A percentile compares a stretch with the other conserved stretches of the same genome.
Evolutionary conservation across 2,329 filamentous ascomycete genomes (phyloP).

Genomic region (Xylaria sp.): DNA sequence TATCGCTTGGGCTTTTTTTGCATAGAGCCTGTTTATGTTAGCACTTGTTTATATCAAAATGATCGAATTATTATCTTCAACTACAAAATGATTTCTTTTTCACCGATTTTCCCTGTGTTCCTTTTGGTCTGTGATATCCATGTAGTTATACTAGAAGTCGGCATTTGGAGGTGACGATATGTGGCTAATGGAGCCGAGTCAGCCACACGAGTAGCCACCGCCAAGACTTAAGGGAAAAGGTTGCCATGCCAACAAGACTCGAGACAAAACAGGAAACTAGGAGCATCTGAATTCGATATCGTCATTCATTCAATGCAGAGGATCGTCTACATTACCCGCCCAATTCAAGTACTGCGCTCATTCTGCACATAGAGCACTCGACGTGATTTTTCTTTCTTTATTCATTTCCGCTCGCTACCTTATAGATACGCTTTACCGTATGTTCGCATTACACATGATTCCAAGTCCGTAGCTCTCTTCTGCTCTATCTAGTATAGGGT

Average conservation of each 20-base stretch:
- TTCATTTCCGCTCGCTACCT: constrained; percentile 2
- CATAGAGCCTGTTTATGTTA: no score
- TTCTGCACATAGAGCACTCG: not conserved
- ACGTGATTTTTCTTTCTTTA: not conserved
- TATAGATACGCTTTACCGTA: constrained; percentile 10
- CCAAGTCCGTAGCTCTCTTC: no score
- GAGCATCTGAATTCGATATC: constrained; percentile 9
- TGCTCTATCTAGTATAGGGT: not conserved
- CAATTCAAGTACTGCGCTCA: not conserved
- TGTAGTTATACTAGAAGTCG: no score
- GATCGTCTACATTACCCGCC: not conserved
- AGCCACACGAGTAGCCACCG: constrained; percentile 6
- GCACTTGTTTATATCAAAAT: no score
- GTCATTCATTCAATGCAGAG: constrained; percentile 26
- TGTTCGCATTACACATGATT: not conserved
- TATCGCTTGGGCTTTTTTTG: no score
- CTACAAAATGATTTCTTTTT: no score
- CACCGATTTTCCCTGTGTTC: no score
- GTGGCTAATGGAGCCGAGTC: not conserved
- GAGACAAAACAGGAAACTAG: constrained; percentile 42
- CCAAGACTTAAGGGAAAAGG: constrained; percentile 11
- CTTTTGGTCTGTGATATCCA: no score
- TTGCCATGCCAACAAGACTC: constrained; percentile 32
- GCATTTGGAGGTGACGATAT: not conserved
- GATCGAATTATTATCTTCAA: no score